Evolutionary conservation across 805 yeast genomes (phyloP), one percentile per base, ranked within the genome.

Genomic region (Clavispora phyllophila): DNA sequence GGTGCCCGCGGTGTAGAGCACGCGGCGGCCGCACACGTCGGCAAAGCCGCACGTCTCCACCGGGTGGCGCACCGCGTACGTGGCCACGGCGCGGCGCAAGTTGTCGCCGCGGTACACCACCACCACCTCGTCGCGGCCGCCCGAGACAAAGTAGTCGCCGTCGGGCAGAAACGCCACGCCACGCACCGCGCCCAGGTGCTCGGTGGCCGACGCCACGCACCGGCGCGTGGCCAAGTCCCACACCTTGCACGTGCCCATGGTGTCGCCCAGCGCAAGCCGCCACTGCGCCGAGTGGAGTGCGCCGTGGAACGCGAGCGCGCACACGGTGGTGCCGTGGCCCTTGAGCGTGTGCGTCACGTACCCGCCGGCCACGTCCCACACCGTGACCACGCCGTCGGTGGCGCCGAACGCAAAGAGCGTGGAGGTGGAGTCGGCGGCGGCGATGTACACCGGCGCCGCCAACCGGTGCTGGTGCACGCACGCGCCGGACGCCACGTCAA

Each of bases 321-420:
- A 83, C 32, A 91, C 74, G 2, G 95, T 84, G 10, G 93, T 82
- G 17, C 96, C 95, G 61, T 93, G 99, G 1, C 99, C 98, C 61
- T 86, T 84, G 44, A 93, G 74, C 12, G 87, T 81, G 63, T 93
- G 99, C 0, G 99, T 93, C 3, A 84, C 78, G 50, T 76, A 87
- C 1, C 93, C 90, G 27, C 89, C 89, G 49, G 81, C 90, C 28
- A 93, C 75, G 62, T 93, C 99, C 84, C 95, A 89, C 1, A 93
- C 95, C 36, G 87, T 81, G 14, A 90, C 84, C 33, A 81, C 76
- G 37, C 99, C 98, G 62, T 93, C 99, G 0, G 97, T 85, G 37
- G 95, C 89, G 31, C 99, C 99, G 57, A 93, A 82, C 15, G 96
- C 95, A 56, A 90, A 78, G 28, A 93, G 69, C 3, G 96, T 81